Conservation (phyloP, 2,329 filamentous ascomycete genomes). For the Neonectria magnoliae region DNA sequence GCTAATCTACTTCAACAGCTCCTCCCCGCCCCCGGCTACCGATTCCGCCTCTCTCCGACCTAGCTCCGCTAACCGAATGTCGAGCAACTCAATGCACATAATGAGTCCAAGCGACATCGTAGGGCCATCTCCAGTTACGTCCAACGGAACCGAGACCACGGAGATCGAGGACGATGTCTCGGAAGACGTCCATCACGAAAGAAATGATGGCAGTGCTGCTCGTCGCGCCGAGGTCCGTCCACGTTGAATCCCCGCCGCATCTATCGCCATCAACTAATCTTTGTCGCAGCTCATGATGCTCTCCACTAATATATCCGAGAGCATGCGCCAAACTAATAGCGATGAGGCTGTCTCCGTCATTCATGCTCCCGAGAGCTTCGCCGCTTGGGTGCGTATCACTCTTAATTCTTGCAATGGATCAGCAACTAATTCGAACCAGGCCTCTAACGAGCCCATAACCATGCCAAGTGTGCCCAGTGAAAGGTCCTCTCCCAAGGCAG, state of each 20-base stretch:
- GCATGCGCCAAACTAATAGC: constrained; percentile 67
- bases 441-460: constrained; percentile 52
- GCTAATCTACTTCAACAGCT: constrained; percentile 40
- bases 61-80: constrained; percentile 58
- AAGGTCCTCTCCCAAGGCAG: constrained; percentile 50
- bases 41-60: constrained; percentile 64
- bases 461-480: constrained; percentile 49
- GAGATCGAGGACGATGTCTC: constrained; percentile 83
- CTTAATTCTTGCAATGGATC: neutral
- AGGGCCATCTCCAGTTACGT: constrained; percentile 85
- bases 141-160: constrained; percentile 83
- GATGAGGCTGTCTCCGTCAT: constrained; percentile 92
- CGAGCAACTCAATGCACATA: constrained; percentile 62
- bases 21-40: constrained; percentile 48
- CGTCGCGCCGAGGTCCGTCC: constrained; percentile 47
- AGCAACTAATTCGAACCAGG: constrained; percentile 44
- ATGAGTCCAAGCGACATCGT: constrained; percentile 75
- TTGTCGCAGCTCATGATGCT: constrained; percentile 59
- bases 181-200: constrained; percentile 63
- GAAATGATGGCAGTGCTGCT: constrained; percentile 19
- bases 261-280: neutral
- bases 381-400: constrained; percentile 72
- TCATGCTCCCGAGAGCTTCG: constrained; percentile 86
- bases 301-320: constrained; percentile 66
- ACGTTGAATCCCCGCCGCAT: neutral